These are phyloP conservation scores for Trichosporon ovoides DNA, from an alignment of 1,284 basidiomycete species.

Conservation along the genomic window DNA sequence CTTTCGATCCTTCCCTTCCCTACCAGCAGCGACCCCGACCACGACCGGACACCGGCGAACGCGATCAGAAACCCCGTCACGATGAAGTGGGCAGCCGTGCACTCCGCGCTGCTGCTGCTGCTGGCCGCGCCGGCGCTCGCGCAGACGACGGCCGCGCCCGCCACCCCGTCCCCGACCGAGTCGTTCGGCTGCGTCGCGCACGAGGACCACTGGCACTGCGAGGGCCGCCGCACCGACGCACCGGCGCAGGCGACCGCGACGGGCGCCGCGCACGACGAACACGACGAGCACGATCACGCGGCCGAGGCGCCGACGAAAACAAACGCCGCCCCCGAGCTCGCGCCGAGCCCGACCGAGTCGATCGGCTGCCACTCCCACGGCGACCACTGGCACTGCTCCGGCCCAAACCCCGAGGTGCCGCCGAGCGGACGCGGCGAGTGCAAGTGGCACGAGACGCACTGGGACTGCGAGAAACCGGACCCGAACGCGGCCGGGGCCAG, in stretches of 20 bases:
- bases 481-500: slow-evolving; percentile 4
- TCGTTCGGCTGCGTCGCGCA: slow-evolving; percentile 26
- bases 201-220: slow-evolving; percentile 30
- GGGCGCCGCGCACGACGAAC: not conserved
- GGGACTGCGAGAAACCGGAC: slow-evolving; percentile 29
- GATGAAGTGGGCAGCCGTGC: not conserved
- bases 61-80: not conserved
- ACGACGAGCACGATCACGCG: not conserved
- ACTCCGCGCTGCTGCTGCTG: not conserved
- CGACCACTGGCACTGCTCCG: slow-evolving; percentile 32
- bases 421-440: slow-evolving; percentile 29
- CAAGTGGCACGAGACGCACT: slow-evolving; percentile 33
- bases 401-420: slow-evolving; percentile 19
- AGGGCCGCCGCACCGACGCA: slow-evolving; percentile 20
- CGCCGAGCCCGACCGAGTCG: slow-evolving; percentile 2
- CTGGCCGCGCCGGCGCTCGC: slow-evolving; percentile 12
- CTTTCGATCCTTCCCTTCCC: no score
- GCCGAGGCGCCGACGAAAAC: not conserved
- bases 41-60: no score
- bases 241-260: not conserved
- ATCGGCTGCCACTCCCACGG: slow-evolving; percentile 25
- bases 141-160: slow-evolving; percentile 2
- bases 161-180: slow-evolving; percentile 23
- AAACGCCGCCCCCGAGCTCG: not conserved
- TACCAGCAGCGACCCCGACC: no score